These are phyloP conservation scores for Bryoglossum gracile DNA, from an alignment of 495 filamentous ascomycete species.

Conservation along the genomic window DNA sequence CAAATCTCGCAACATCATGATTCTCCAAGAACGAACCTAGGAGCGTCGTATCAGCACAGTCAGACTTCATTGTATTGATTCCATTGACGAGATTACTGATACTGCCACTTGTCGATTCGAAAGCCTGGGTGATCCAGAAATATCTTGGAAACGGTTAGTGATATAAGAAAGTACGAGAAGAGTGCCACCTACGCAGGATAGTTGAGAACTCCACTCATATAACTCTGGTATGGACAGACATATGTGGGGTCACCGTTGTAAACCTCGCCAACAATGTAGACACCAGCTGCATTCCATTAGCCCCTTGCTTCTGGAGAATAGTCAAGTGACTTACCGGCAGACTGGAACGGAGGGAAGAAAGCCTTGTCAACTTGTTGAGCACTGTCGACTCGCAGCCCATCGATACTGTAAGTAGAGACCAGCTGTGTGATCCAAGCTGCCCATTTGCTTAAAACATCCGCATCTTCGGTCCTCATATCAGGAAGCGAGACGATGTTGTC, in stretches of 20 bases:
- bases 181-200: slow-evolving; percentile 50
- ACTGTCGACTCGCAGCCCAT: slow-evolving; percentile 73
- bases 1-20: slow-evolving; percentile 66
- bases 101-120: slow-evolving; percentile 50
- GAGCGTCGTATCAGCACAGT: slow-evolving; percentile 53
- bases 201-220: slow-evolving; percentile 53
- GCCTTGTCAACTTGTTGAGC: slow-evolving; percentile 62
- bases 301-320: not conserved
- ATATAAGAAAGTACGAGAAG: not conserved
- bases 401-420: slow-evolving; percentile 64
- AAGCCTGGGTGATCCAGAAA: slow-evolving; percentile 55
- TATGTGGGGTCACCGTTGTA: slow-evolving; percentile 52
- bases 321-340: slow-evolving; percentile 13
- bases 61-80: slow-evolving; percentile 46
- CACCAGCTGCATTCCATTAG: slow-evolving; percentile 44
- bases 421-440: slow-evolving; percentile 58
- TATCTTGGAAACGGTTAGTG: slow-evolving; percentile 28
- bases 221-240: slow-evolving; percentile 58
- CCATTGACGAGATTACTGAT: slow-evolving; percentile 53
- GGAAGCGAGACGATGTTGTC: slow-evolving; percentile 55
- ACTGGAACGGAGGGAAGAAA: slow-evolving; percentile 58
- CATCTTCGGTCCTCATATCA: slow-evolving; percentile 60
- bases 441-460: slow-evolving; percentile 49
- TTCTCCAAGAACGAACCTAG: slow-evolving; percentile 75
- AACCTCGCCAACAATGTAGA: slow-evolving; percentile 67